Evolutionary conservation across 257 asterid species (phyloP).

Genomic region (Nicotiana tabacum): DNA sequence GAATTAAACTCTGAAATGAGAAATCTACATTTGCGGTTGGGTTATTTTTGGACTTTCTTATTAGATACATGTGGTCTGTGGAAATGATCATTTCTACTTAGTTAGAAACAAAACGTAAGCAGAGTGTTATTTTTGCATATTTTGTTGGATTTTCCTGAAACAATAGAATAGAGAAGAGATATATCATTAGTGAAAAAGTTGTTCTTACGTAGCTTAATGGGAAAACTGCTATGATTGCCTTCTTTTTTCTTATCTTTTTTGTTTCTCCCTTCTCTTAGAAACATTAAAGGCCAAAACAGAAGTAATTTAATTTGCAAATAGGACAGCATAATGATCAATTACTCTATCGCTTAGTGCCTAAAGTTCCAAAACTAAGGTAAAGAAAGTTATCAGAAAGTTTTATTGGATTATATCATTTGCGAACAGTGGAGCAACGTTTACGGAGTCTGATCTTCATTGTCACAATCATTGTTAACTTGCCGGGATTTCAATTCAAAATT

Average conservation of each 20-base stretch:
- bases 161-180: no score
- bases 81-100: no score
- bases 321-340: background rate
- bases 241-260: no score
- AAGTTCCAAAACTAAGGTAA: background rate
- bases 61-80: background rate
- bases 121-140: no score
- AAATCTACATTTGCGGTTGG: background rate
- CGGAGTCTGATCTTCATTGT: background rate
- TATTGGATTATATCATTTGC: background rate
- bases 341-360: background rate
- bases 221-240: no score
- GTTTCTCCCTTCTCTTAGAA: no score
- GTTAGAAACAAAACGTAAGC: no score
- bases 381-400: background rate
- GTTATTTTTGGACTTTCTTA: background rate
- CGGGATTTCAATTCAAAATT: background rate
- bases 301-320: no score
- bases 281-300: no score
- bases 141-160: no score
- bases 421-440: background rate
- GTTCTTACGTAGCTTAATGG: no score
- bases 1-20: background rate
- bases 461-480: background rate
- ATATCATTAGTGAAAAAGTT: no score